Evolutionary conservation across 805 yeast species (phyloP).

Genomic region (Candida maesae): DNA sequence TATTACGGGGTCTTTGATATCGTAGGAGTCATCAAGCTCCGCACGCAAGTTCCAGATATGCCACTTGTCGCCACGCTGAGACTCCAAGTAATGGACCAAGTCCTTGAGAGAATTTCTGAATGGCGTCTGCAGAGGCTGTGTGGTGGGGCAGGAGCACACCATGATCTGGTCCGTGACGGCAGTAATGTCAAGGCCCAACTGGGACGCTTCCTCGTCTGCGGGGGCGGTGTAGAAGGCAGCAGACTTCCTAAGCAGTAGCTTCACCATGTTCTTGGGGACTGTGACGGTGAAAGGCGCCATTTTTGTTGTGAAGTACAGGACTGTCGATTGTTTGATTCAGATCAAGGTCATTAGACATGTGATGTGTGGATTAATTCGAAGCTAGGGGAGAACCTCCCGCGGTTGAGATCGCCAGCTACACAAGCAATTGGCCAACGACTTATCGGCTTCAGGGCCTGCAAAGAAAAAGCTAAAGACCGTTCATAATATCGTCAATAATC

Average conservation of each 20-base stretch:
- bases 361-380: too few relatives aligned
- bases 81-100: slow-evolving; percentile 44
- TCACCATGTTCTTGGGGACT: too few relatives aligned
- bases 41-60: slow-evolving; percentile 67
- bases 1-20: slow-evolving; percentile 16
- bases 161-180: slow-evolving; percentile 61
- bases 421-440: too few relatives aligned
- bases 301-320: too few relatives aligned
- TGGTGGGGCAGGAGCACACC: slow-evolving; percentile 75
- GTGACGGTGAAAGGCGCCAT: too few relatives aligned
- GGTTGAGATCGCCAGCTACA: too few relatives aligned
- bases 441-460: too few relatives aligned
- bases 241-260: slow-evolving; percentile 5
- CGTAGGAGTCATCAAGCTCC: slow-evolving; percentile 44
- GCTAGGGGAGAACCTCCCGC: too few relatives aligned
- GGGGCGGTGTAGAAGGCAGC: slow-evolving; percentile 13
- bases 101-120: slow-evolving; percentile 53
- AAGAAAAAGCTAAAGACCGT: too few relatives aligned
- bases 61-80: slow-evolving; percentile 57
- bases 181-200: slow-evolving; percentile 53
- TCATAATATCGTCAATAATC: too few relatives aligned
- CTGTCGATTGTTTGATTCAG: too few relatives aligned
- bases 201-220: slow-evolving; percentile 25
- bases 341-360: too few relatives aligned
- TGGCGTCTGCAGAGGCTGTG: slow-evolving; percentile 35